A percentile compares a stretch with the other conserved stretches of the same genome.
Evolutionary conservation across 441 rosid genomes (phyloP).

Genomic region (Dalechampia spathulata): DNA sequence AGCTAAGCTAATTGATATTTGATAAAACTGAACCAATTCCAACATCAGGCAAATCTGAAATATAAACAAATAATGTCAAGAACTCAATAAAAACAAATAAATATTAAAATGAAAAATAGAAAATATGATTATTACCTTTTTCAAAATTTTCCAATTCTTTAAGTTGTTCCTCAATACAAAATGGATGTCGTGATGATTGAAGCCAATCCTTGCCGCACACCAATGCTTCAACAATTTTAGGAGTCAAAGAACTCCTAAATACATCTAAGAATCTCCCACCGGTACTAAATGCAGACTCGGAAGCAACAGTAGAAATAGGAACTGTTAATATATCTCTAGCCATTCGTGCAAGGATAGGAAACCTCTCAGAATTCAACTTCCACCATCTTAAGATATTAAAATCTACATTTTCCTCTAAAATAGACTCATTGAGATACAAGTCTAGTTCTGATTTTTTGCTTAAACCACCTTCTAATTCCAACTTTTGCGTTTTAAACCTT

Average conservation of each 20-base stretch:
- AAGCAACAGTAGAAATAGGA: neutral
- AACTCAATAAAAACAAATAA: no score
- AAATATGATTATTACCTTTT: neutral
- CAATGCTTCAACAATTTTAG: neutral
- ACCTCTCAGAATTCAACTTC: neutral
- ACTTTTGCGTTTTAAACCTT: neutral
- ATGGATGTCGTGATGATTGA: neutral
- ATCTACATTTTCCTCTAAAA: neutral
- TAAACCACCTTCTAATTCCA: neutral
- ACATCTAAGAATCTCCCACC: neutral
- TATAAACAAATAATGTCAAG: no score
- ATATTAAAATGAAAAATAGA: neutral
- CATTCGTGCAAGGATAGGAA: neutral
- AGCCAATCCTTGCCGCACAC: neutral
- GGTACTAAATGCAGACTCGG: neutral
- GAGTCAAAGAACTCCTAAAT: neutral
- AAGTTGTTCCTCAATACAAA: neutral
- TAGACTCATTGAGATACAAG: neutral
- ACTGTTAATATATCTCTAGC: conserved; percentile 1
- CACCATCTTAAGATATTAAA: conserved; percentile 11
- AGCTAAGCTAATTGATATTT: no score
- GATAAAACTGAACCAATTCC: no score
- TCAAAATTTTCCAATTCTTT: neutral
- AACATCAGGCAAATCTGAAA: no score
- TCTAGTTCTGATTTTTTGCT: neutral